Evolutionary conservation across 2,329 filamentous ascomycete species (phyloP).

Genomic region (Fusarium concolor): DNA sequence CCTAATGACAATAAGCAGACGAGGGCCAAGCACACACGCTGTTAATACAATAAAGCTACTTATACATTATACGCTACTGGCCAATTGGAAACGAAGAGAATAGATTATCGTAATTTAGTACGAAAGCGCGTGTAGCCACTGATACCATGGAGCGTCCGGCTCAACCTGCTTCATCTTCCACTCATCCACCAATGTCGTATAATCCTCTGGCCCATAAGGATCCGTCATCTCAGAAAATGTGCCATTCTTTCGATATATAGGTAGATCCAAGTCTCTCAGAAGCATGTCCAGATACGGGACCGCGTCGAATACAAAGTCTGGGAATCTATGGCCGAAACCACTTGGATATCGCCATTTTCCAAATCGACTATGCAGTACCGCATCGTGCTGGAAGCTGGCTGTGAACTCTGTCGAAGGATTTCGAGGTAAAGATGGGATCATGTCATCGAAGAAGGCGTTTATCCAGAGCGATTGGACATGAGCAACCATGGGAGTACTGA

Average conservation of each 20-base stretch:
- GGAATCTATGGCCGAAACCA: slow-evolving; percentile 71
- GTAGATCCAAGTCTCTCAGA: slow-evolving; percentile 72
- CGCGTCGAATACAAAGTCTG: slow-evolving; percentile 81
- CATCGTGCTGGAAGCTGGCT: slow-evolving; percentile 61
- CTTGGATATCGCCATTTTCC: slow-evolving; percentile 76
- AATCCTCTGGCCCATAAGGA: slow-evolving; percentile 71
- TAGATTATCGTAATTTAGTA: not conserved
- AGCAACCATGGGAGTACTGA: slow-evolving; percentile 56
- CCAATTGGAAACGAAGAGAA: not conserved
- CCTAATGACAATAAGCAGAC: slow-evolving; percentile 27
- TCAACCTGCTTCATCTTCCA: slow-evolving; percentile 53
- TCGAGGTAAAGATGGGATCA: slow-evolving; percentile 41
- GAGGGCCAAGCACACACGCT: not conserved
- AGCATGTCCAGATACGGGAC: slow-evolving; percentile 79
- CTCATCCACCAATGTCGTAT: slow-evolving; percentile 64
- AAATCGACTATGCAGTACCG: slow-evolving; percentile 74
- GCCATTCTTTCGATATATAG: slow-evolving; percentile 65
- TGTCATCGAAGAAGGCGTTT: slow-evolving; percentile 67
- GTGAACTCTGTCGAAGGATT: slow-evolving; percentile 50
- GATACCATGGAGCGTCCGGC: not conserved
- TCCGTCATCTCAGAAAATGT: slow-evolving; percentile 63
- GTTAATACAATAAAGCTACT: not conserved
- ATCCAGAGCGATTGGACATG: slow-evolving; percentile 71
- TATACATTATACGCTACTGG: not conserved
- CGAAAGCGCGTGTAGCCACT: not conserved